Percentiles rank a stretch among this genome's conserved stretches.
These are phyloP conservation scores for Diaporthe helianthi DNA, from an alignment of 2,329 filamentous ascomycete genomes.

Conservation along the genomic window DNA sequence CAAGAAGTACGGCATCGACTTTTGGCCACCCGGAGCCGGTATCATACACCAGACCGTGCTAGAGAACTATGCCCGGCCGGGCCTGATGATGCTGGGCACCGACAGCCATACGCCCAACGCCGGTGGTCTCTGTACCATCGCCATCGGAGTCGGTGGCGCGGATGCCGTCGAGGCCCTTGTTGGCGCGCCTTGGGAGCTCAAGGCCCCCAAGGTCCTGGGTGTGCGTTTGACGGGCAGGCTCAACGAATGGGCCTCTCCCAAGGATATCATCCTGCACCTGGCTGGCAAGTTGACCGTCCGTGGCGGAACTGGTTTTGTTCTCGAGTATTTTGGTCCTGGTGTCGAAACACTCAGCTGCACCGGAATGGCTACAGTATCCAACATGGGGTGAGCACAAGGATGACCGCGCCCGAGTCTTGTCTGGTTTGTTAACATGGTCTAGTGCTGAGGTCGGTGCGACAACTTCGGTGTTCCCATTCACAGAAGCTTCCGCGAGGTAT, in stretches of 20 bases:
- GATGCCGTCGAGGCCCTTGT: slow-evolving; percentile 97
- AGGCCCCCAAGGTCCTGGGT: slow-evolving; percentile 89
- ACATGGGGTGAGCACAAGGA: slow-evolving; percentile 68
- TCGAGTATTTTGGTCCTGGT: slow-evolving; percentile 92
- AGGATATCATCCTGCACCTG: slow-evolving; percentile 91
- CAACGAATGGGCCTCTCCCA: slow-evolving; percentile 90
- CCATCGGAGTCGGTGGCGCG: slow-evolving; percentile 95
- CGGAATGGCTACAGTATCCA: slow-evolving; percentile 90
- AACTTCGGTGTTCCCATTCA: slow-evolving; percentile 94
- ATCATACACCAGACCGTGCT: slow-evolving; percentile 98
- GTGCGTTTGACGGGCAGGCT: slow-evolving; percentile 85
- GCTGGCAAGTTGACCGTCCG: slow-evolving; percentile 90
- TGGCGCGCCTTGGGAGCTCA: slow-evolving; percentile 96
- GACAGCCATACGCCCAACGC: slow-evolving; percentile 98
- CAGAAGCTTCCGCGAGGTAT: slow-evolving; percentile 82
- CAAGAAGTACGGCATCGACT: slow-evolving; percentile 92
- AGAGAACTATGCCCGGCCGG: slow-evolving; percentile 97
- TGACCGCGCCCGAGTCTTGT: not conserved
- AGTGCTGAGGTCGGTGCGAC: slow-evolving; percentile 87
- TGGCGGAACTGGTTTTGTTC: slow-evolving; percentile 91
- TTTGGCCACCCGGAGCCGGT: slow-evolving; percentile 91
- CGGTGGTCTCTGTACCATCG: slow-evolving; percentile 91
- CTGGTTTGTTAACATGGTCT: not conserved
- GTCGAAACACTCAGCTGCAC: slow-evolving; percentile 89
- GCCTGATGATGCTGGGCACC: slow-evolving; percentile 98